A percentile compares a stretch with the other conserved stretches of the same genome.
phyloP scores from a whole-genome alignment of 148 eudicot genomes.

The Heliosperma pusillum region DNA sequence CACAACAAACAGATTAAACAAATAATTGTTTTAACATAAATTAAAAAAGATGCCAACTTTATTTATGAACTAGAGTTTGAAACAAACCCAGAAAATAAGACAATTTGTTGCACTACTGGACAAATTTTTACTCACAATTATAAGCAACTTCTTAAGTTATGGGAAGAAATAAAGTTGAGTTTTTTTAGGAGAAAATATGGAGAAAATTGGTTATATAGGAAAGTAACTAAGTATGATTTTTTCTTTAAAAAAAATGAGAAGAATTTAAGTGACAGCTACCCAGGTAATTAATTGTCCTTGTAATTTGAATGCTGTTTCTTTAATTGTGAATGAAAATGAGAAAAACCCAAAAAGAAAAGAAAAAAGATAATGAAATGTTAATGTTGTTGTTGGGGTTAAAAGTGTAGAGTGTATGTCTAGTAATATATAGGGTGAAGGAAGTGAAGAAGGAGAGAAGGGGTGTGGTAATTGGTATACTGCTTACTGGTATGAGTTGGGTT shows the following conservation, averaged over 20 bases:
- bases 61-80: not conserved
- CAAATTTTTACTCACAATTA: conserved; percentile 15
- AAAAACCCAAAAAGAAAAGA: not conserved
- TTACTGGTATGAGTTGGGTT: too few relatives aligned
- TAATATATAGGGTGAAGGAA: not conserved
- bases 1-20: not conserved
- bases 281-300: conserved; percentile 27
- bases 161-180: not conserved
- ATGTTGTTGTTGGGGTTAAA: not conserved
- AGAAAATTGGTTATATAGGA: not conserved
- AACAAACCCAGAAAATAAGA: not conserved
- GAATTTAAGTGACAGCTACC: conserved; percentile 19
- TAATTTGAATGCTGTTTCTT: not conserved
- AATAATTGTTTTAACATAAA: too few relatives aligned
- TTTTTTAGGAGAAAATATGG: conserved; percentile 10
- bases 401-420: not conserved
- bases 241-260: not conserved
- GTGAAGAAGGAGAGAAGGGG: not conserved
- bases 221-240: not conserved
- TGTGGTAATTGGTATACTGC: too few relatives aligned
- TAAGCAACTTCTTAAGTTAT: not conserved
- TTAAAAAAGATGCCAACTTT: not conserved
- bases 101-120: conserved; percentile 12
- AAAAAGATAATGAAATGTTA: too few relatives aligned
- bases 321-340: conserved; percentile 16